Base-by-base conservation (phyloP, 2,329 filamentous ascomycete genomes). In the Arthroderma sp. region DNA sequence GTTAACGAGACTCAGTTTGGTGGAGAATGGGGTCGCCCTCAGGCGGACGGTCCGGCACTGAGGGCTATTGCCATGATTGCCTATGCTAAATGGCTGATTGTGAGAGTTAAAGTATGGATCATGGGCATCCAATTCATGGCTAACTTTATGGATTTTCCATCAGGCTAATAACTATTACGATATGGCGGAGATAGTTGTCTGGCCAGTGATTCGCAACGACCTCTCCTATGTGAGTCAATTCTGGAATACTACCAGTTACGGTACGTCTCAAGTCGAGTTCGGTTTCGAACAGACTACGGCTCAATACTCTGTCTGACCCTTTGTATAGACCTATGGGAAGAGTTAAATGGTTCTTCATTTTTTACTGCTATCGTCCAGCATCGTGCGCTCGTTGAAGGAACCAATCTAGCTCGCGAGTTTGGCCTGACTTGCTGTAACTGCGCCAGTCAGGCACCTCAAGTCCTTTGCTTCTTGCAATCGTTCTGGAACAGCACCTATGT, bases 151-250 rank as follows among this genome's bases (percentile, higher is more conserved):
- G 22, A 27, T 31, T 22, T 36, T 7, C 32, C 22, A 9, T 11
- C 31, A 57, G 55, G 64, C 38, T 30, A 81, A 84, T 49, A 79
- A 78, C 4, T 53, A 67, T 29, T 51, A 52, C 7, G 67, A 67
- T 2, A 74, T 71, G 0, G 79, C 73, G 4, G 63, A 61, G 7
- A 62, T 67, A 38, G 70, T 74, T 38, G 67, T 83, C 39, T 87
- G 82, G 82, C 83, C 83, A 4, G 68, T 89, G 45, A 74, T 87
- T 40, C 69, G 72, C 43, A 88, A 86, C 52, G 85, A 89, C 54
- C 70, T 91, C 34, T 71, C 70, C 38, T 89, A 88, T 51, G 77
- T 84, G 5, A 73, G 78, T 1, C 76, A 85, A 56, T 84, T 85
- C 65, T 85, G 81, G 77, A 76, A 74, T 48, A 61, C 68, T 45